phyloP scores from a whole-genome alignment of 192 early-diverging fungal genomes.

The Geranomyces variabilis region DNA sequence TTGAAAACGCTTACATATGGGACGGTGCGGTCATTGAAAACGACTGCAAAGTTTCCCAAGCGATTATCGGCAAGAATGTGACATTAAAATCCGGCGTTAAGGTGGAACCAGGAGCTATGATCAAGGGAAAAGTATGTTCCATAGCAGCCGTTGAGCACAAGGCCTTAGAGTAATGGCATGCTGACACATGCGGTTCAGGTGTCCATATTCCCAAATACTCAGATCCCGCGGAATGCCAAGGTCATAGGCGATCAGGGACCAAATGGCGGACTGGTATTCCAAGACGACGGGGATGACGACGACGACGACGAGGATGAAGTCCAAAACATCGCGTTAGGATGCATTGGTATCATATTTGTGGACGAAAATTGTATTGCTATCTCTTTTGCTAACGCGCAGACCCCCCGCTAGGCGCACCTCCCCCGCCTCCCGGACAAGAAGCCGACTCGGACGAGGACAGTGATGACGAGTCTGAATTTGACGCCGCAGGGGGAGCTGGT shows the following conservation, averaged over 20 bases:
- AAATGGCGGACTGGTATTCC: conserved; percentile 27
- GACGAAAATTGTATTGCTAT: too few species aligned
- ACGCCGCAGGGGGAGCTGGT: conserved; percentile 6
- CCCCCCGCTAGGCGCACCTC: conserved; percentile 7
- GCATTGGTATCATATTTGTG: conserved; percentile 42
- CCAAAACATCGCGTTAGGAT: conserved; percentile 55
- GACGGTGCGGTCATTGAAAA: conserved; percentile 71
- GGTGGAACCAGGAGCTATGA: conserved; percentile 69
- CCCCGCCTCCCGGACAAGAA: conserved; percentile 31
- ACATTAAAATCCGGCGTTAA: conserved; percentile 65
- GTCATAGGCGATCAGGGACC: conserved; percentile 49
- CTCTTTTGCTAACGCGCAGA: too few species aligned
- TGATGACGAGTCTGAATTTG: conserved; percentile 11
- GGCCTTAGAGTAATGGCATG: too few species aligned
- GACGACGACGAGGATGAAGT: conserved; percentile 45
- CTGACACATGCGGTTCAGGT: neutral
- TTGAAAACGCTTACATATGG: conserved; percentile 87
- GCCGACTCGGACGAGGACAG: conserved; percentile 55
- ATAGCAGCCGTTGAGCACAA: neutral
- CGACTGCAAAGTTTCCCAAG: conserved; percentile 65
- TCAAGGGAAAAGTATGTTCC: conserved; percentile 6
- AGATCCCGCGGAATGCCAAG: neutral
- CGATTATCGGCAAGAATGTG: conserved; percentile 79
- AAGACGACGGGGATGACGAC: conserved; percentile 60
- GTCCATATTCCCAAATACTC: conserved; percentile 4